phyloP scores from a whole-genome alignment of 768 basidiomycete species.

The Clathrus columnatus region DNA sequence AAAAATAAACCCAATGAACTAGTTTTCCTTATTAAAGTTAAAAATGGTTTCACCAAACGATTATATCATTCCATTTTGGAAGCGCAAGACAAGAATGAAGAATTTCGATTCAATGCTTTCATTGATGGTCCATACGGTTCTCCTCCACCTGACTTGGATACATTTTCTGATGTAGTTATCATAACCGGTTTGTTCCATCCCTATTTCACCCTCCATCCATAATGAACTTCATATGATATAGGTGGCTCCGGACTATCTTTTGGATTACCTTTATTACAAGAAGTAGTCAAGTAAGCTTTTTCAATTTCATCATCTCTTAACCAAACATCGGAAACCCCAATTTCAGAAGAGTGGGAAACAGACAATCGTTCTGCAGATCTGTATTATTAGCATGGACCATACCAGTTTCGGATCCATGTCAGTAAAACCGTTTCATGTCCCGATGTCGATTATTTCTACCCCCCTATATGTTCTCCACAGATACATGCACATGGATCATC shows the following conservation, averaged over 20 bases:
- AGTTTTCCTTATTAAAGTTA: constrained; percentile 44
- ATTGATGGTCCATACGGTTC: constrained; percentile 55
- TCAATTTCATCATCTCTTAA: too few relatives aligned
- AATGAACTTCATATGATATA: neutral
- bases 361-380: neutral
- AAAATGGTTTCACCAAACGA: constrained; percentile 42
- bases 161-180: constrained; percentile 39
- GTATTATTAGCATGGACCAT: neutral
- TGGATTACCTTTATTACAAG: neutral
- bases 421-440: neutral
- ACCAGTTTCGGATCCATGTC: too few relatives aligned
- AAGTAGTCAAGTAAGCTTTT: neutral
- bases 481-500: neutral
- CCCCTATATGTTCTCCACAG: neutral
- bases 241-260: neutral
- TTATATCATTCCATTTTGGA: constrained; percentile 20
- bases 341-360: neutral
- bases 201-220: neutral
- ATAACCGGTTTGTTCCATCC: constrained; percentile 35
- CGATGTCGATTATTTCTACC: neutral
- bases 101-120: constrained; percentile 33
- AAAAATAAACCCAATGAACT: constrained; percentile 25
- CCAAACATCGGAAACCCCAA: neutral
- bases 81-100: constrained; percentile 20
- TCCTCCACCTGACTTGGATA: constrained; percentile 29